Percentiles rank a stretch among this genome's conserved stretches.
phyloP scores from a whole-genome alignment of 805 yeast genomes.

The Candida stauntonica region DNA sequence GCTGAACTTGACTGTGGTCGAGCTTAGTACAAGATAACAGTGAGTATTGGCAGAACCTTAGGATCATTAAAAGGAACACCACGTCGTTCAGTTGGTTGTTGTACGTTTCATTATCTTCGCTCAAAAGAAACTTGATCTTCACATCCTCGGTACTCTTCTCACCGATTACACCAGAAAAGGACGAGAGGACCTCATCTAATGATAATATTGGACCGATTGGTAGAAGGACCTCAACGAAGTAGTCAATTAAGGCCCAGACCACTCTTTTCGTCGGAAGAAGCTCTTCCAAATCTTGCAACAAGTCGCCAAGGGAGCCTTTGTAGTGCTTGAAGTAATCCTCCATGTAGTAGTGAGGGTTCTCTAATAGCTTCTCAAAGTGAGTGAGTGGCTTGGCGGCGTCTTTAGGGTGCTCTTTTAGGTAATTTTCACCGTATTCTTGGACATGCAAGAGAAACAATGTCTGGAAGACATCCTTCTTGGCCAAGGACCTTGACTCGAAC shows the following conservation, averaged over 20 bases:
- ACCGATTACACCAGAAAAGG: conserved; percentile 39
- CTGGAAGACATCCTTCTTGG: conserved; percentile 20
- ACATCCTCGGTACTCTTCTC: conserved; percentile 16
- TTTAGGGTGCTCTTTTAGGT: neutral
- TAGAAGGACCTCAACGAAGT: too few relatives aligned
- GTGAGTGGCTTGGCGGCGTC: conserved; percentile 4
- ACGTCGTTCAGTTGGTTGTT: neutral
- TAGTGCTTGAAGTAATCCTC: conserved; percentile 19
- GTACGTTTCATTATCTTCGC: neutral
- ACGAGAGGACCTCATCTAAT: neutral
- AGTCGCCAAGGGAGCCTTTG: conserved; percentile 13
- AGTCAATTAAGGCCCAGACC: conserved; percentile 53
- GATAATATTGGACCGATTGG: too few relatives aligned
- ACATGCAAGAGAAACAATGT: conserved; percentile 15
- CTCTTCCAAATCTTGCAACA: conserved; percentile 30
- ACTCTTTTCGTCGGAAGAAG: conserved; percentile 49
- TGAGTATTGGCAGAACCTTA: neutral
- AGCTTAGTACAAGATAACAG: neutral
- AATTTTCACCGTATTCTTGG: conserved; percentile 7
- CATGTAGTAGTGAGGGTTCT: conserved; percentile 17
- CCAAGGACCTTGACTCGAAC: conserved; percentile 16
- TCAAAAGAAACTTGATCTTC: neutral
- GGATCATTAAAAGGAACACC: neutral
- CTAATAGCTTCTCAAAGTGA: conserved; percentile 14
- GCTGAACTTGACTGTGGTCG: neutral